A percentile compares a stretch with the other conserved stretches of the same genome.
phyloP scores from a whole-genome alignment of 306 rosid species.

The Lablab purpureus region DNA sequence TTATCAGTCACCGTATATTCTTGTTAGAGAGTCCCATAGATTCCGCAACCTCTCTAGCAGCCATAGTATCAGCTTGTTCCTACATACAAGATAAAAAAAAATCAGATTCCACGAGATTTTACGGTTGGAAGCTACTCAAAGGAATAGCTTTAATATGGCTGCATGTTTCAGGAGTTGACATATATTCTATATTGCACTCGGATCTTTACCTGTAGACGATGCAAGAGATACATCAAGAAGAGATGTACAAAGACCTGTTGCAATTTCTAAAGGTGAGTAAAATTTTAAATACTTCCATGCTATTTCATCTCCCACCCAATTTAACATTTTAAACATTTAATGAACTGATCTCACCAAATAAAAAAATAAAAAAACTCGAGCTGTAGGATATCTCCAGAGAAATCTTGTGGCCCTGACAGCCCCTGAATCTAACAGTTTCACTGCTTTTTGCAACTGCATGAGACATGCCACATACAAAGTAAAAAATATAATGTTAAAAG shows the following conservation, averaged over 20 bases:
- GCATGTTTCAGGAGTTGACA: conserved; percentile 20
- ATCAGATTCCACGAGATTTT: conserved; percentile 17
- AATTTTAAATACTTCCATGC: conserved; percentile 28
- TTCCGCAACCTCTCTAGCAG: conserved; percentile 83
- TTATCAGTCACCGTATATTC: conserved; percentile 61
- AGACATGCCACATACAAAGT: conserved; percentile 42
- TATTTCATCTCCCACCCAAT: conserved; percentile 24
- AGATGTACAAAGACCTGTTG: conserved; percentile 95
- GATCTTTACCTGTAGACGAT: conserved; percentile 86
- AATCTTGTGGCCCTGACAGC: conserved; percentile 98
- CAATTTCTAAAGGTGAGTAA: conserved; percentile 52
- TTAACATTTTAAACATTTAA: conserved; percentile 6
- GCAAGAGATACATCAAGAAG: conserved; percentile 95
- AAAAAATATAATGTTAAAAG: conserved; percentile 36
- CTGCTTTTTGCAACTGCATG: conserved; percentile 89
- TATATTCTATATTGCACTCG: background rate
- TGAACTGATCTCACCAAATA: conserved; percentile 72
- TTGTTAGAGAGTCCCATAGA: conserved; percentile 88
- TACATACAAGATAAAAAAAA: conserved; percentile 42
- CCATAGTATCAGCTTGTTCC: conserved; percentile 83
- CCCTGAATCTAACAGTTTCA: conserved; percentile 88
- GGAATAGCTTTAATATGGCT: conserved; percentile 22
- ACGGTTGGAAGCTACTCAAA: background rate
- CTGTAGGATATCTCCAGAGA: conserved; percentile 96
- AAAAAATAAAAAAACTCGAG: conserved; percentile 78